phyloP scores from a whole-genome alignment of 2,329 filamentous ascomycete species.

The Fusarium sororula region DNA sequence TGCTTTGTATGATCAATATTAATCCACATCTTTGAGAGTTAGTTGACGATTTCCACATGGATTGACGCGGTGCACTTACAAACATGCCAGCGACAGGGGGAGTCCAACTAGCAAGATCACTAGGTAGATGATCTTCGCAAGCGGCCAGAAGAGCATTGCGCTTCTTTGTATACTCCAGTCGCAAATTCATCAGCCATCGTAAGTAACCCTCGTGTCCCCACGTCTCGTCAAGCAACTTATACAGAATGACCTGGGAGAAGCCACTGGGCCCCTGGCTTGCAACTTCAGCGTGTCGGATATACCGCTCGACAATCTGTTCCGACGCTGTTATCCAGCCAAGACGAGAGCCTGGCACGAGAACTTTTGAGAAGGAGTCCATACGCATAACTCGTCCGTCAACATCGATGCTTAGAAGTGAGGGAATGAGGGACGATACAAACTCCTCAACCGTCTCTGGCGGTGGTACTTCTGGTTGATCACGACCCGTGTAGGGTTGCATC shows the following conservation, averaged over 20 bases:
- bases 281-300: conserved; percentile 82
- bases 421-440: conserved; percentile 71
- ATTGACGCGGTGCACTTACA: conserved; percentile 63
- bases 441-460: conserved; percentile 70
- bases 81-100: conserved; percentile 94
- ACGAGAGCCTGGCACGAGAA: conserved; percentile 82
- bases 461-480: conserved; percentile 59
- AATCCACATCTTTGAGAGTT: conserved; percentile 71
- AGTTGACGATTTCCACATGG: not conserved
- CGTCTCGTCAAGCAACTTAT: conserved; percentile 89
- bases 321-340: conserved; percentile 91
- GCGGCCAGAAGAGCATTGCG: conserved; percentile 80
- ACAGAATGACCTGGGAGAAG: conserved; percentile 83
- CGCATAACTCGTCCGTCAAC: conserved; percentile 88
- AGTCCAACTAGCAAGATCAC: conserved; percentile 79
- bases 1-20: conserved; percentile 73
- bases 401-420: conserved; percentile 82
- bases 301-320: conserved; percentile 84
- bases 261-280: conserved; percentile 87
- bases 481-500: conserved; percentile 77
- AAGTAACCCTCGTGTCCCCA: conserved; percentile 95
- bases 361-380: conserved; percentile 93
- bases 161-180: conserved; percentile 81
- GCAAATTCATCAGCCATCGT: conserved; percentile 85
- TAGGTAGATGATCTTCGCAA: conserved; percentile 80